These are phyloP conservation scores for Lithospermum erythrorhizon DNA, from an alignment of 257 asterid genomes.

Conservation along the genomic window DNA sequence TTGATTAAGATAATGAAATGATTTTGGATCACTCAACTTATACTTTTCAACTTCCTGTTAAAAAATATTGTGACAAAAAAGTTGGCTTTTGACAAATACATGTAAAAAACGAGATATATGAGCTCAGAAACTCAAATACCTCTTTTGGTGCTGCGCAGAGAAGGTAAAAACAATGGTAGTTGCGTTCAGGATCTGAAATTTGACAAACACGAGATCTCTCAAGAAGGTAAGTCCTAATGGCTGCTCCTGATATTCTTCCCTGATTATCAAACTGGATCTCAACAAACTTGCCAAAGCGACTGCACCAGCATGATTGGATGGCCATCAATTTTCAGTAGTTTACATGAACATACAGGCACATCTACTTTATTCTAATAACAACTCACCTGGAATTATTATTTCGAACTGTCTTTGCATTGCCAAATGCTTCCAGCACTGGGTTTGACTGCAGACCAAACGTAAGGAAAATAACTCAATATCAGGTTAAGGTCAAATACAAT, in stretches of 20 bases:
- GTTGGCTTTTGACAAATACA: conserved; percentile 1
- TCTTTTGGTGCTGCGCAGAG: conserved; percentile 95
- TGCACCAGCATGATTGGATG: conserved; percentile 32
- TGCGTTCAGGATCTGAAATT: conserved; percentile 92
- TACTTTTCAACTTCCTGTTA: conserved; percentile 79
- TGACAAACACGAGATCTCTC: conserved; percentile 99
- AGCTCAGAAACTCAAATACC: conserved; percentile 29
- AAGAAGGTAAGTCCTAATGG: conserved; percentile 91
- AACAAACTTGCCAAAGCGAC: conserved; percentile 95
- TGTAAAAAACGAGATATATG: conserved; percentile 8
- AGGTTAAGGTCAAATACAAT: not conserved
- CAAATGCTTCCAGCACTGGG: conserved; percentile 99
- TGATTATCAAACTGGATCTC: conserved; percentile 93
- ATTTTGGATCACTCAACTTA: conserved; percentile 71
- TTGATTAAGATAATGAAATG: conserved; percentile 84
- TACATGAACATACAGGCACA: not conserved
- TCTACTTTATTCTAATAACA: not conserved
- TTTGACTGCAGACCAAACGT: conserved; percentile 59
- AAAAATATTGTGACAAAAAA: conserved; percentile 12
- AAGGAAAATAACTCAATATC: not conserved
- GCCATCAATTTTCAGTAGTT: not conserved
- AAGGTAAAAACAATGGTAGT: conserved; percentile 91
- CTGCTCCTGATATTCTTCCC: conserved; percentile 98
- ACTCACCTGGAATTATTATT: conserved; percentile 91
- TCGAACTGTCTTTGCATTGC: conserved; percentile 98